Evolutionary conservation across 495 filamentous ascomycete species (phyloP).

Genomic region (Hyaloscypha finlandica): DNA sequence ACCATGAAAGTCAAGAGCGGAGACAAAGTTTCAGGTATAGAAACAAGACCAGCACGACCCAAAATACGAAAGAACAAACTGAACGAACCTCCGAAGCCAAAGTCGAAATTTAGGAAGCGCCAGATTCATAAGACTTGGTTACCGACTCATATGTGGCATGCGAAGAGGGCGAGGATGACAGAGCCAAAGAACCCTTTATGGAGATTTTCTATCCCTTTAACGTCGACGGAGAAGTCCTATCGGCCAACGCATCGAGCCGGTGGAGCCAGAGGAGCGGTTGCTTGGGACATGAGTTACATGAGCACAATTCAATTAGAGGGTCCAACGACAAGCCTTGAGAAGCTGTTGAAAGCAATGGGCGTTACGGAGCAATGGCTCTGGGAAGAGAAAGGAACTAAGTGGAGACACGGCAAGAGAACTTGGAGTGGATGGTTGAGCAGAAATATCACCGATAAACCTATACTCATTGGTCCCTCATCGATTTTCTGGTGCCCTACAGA

Average conservation of each 20-base stretch:
- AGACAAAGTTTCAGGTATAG: slow-evolving; percentile 11
- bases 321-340: slow-evolving; percentile 57
- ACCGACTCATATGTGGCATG: slow-evolving; percentile 91
- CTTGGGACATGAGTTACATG: slow-evolving; percentile 96
- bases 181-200: slow-evolving; percentile 76
- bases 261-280: slow-evolving; percentile 60
- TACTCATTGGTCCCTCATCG: slow-evolving; percentile 72
- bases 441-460: slow-evolving; percentile 52
- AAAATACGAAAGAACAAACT: slow-evolving; percentile 73
- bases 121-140: slow-evolving; percentile 92
- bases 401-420: slow-evolving; percentile 70
- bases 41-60: slow-evolving; percentile 42
- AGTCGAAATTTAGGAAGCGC: slow-evolving; percentile 78
- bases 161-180: slow-evolving; percentile 88
- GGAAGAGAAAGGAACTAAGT: slow-evolving; percentile 66
- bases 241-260: slow-evolving; percentile 83
- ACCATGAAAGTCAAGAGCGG: slow-evolving; percentile 53
- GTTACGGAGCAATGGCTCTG: slow-evolving; percentile 59
- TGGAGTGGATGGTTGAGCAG: slow-evolving; percentile 67
- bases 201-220: slow-evolving; percentile 84
- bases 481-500: slow-evolving; percentile 62
- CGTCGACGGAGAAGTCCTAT: slow-evolving; percentile 86
- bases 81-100: slow-evolving; percentile 62
- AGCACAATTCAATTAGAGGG: slow-evolving; percentile 83
- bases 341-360: slow-evolving; percentile 64